Evolutionary conservation across 2,329 filamentous ascomycete genomes (phyloP), one percentile per base, ranked within the genome.

Genomic region (Zymoseptoria pseudotritici): DNA sequence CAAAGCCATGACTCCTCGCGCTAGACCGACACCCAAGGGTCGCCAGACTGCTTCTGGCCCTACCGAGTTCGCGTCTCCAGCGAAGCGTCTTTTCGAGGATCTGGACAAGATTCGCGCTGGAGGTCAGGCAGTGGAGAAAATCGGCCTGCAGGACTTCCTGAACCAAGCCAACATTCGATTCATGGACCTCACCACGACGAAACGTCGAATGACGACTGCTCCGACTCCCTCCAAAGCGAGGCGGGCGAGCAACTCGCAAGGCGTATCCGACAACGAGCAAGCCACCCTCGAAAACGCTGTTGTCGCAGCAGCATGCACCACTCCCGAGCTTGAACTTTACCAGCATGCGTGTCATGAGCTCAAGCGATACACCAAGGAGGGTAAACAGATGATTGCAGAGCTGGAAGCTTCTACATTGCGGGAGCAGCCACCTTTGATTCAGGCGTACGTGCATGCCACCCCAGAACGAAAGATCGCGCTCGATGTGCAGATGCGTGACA

Each of bases 101-200:
- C 46, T 72, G 7, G 59, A 65, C 20, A 57, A 59, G 9, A 51
- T 68, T 8, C 54, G 65, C 49, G 54, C 62, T 19, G 56, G 57
- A 42, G 66, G 53, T 7, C 52, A 64, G 22, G 57, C 65, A 13
- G 60, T 62, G 42, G 66, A 73, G 54, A 72, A 74, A 22, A 68
- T 74, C 1, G 88, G 92, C 53, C 80, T 99, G 2, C 91, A 96
- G 67, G 89, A 96, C 57, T 99, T 99, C 75, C 78, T 99, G 52
- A 90, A 95, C 63, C 86, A 96, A 85, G 97, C 93, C 2, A 95
- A 90, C 61, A 96, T 99, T 69, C 90, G 92, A 57, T 99, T 99
- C 77, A 97, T 99, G 89, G 94, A 99, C 72, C 80, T 99, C 55
- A 96, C 88, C n/a, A 96, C 93, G 0, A 97, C 92, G 1, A 97